Percentiles rank a stretch among this genome's conserved stretches.
Conservation (phyloP, 495 filamentous ascomycete species). For the Penicillium cosmopolitanum region DNA sequence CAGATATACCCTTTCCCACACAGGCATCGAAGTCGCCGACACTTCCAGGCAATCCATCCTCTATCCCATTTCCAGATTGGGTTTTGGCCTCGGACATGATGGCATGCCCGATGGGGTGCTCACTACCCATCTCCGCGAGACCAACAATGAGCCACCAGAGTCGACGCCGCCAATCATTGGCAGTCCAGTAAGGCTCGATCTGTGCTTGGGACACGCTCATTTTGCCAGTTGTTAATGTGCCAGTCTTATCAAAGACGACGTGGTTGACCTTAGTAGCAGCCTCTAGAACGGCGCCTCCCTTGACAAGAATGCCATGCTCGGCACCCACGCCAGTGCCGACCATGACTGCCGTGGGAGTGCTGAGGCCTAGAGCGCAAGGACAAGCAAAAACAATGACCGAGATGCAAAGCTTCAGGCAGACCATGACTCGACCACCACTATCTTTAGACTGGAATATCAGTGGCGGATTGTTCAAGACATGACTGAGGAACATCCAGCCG, state of each 20-base stretch:
- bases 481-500: conserved; percentile 93
- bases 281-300: conserved; percentile 92
- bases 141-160: conserved; percentile 97
- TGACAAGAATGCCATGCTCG: conserved; percentile 96
- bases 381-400: conserved; percentile 99
- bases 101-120: conserved; percentile 92
- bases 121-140: conserved; percentile 88
- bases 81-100: conserved; percentile 73
- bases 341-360: conserved; percentile 97
- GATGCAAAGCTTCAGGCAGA: conserved; percentile 96
- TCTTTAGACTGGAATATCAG: conserved; percentile 80
- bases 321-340: conserved; percentile 96
- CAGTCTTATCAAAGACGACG: conserved; percentile 99
- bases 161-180: conserved; percentile 65
- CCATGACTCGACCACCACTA: conserved; percentile 89
- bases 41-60: conserved; percentile 77
- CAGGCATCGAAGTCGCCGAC: conserved; percentile 81
- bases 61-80: conserved; percentile 70
- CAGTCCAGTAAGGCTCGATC: conserved; percentile 68
- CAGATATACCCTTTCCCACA: conserved; percentile 85
- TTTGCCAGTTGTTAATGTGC: conserved; percentile 90
- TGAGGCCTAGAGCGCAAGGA: conserved; percentile 91
- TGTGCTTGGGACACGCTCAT: conserved; percentile 83
- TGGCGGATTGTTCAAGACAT: conserved; percentile 81
- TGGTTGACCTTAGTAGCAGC: conserved; percentile 89